Evolutionary conservation across 768 basidiomycete species (phyloP).

Genomic region (Fomitopsis pulvina): DNA sequence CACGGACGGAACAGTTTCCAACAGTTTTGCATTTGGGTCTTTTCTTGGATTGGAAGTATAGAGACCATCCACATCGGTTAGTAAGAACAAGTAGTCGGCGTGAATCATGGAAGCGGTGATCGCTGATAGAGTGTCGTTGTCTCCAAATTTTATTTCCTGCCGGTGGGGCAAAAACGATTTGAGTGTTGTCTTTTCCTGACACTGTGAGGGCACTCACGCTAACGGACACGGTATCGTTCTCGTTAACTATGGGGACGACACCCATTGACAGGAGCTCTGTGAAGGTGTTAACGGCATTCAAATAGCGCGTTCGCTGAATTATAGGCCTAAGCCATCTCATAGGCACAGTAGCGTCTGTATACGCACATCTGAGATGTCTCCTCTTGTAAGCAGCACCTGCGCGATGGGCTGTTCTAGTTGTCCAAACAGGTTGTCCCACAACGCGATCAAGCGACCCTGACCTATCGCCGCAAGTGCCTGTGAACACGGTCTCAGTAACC

Average conservation of each 20-base stretch:
- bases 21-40: constrained; percentile 73
- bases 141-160: constrained; percentile 99
- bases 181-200: not conserved
- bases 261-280: constrained; percentile 89
- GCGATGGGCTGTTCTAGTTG: constrained; percentile 94
- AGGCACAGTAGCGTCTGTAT: constrained; percentile 6
- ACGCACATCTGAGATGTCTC: constrained; percentile 92
- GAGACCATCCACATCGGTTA: constrained; percentile 94
- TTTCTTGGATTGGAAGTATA: constrained; percentile 95
- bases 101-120: constrained; percentile 97
- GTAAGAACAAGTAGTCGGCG: constrained; percentile 92
- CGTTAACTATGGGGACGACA: constrained; percentile 96
- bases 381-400: constrained; percentile 88
- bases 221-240: constrained; percentile 97
- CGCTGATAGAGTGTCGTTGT: constrained; percentile 97
- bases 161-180: not conserved
- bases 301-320: constrained; percentile 79
- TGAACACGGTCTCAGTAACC: constrained; percentile 17
- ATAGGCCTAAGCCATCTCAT: not conserved
- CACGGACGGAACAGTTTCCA: constrained; percentile 80
- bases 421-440: constrained; percentile 96
- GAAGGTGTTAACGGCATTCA: constrained; percentile 96
- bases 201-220: constrained; percentile 53
- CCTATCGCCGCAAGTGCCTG: constrained; percentile 96
- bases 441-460: constrained; percentile 90